phyloP scores from a whole-genome alignment of 2,329 filamentous ascomycete genomes.

The Corniculantispora saksenae region DNA sequence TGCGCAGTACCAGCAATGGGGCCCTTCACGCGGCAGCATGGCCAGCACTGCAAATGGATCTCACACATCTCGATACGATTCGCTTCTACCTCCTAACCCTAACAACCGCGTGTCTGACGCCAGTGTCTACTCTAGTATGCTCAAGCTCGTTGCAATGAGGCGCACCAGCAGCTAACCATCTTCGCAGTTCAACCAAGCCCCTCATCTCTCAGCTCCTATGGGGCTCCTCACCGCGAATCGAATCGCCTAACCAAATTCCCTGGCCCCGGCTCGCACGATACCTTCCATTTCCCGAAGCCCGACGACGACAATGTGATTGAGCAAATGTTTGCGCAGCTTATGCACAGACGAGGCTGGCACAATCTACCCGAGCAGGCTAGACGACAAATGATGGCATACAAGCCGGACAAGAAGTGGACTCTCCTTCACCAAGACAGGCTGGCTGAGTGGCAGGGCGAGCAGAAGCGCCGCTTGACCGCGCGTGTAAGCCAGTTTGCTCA shows the following conservation, averaged over 20 bases:
- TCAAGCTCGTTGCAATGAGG: background rate
- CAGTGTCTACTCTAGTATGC: constrained; percentile 59
- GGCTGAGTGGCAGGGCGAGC: constrained; percentile 90
- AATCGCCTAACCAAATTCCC: constrained; percentile 58
- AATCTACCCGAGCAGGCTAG: constrained; percentile 92
- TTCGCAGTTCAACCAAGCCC: constrained; percentile 53
- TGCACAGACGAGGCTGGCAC: constrained; percentile 98
- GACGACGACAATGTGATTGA: constrained; percentile 83
- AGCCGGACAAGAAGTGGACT: constrained; percentile 95
- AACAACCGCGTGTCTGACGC: constrained; percentile 57
- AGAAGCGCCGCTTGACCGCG: constrained; percentile 78
- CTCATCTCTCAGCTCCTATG: constrained; percentile 58
- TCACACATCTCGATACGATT: constrained; percentile 64
- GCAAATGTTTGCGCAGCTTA: constrained; percentile 86
- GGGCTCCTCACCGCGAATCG: constrained; percentile 54
- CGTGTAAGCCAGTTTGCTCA: constrained; percentile 70
- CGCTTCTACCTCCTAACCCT: constrained; percentile 57
- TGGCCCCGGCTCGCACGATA: constrained; percentile 42
- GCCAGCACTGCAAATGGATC: constrained; percentile 52
- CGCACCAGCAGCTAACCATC: constrained; percentile 33
- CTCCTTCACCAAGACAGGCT: constrained; percentile 92
- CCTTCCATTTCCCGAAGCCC: constrained; percentile 68
- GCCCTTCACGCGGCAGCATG: constrained; percentile 53
- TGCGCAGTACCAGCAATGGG: constrained; percentile 79
- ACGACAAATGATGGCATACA: constrained; percentile 94